These are phyloP conservation scores for Gamarada debralockiae DNA, from an alignment of 495 filamentous ascomycete species.

Conservation along the genomic window DNA sequence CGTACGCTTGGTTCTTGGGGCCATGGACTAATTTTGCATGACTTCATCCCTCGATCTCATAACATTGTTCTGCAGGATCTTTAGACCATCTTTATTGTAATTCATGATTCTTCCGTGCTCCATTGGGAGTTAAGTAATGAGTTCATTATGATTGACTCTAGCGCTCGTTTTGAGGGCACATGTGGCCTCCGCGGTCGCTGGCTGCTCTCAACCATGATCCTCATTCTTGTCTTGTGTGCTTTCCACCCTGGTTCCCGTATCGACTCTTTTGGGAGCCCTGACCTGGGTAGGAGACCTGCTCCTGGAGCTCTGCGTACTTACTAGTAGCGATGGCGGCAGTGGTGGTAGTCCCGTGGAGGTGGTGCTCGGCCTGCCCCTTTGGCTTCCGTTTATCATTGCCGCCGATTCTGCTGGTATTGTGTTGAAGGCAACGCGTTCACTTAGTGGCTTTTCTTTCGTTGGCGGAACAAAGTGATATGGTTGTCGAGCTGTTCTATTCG, in stretches of 20 bases:
- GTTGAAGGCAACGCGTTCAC: no score
- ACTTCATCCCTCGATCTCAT: no score
- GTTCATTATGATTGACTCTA: slow-evolving; percentile 13
- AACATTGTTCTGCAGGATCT: no score
- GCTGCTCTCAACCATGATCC: slow-evolving; percentile 15
- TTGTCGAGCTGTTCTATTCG: no score
- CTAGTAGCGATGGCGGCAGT: not conserved
- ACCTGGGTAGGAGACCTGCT: slow-evolving; percentile 6
- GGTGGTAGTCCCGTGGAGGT: not conserved
- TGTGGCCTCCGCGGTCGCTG: slow-evolving; percentile 3
- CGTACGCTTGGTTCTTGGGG: slow-evolving; percentile 9
- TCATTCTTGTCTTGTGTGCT: slow-evolving; percentile 7
- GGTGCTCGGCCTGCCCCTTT: slow-evolving; percentile 1
- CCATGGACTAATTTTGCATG: no score
- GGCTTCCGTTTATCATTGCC: not conserved
- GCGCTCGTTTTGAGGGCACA: slow-evolving; percentile 8
- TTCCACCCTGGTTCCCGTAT: not conserved
- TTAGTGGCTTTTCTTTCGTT: no score
- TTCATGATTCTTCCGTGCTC: slow-evolving; percentile 8
- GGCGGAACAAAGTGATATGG: no score
- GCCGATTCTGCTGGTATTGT: no score
- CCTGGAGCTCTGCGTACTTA: slow-evolving; percentile 2
- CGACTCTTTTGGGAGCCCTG: slow-evolving; percentile 8
- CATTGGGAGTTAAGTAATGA: slow-evolving; percentile 8
- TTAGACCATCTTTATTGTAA: no score